Evolutionary conservation across 2,329 filamentous ascomycete species (phyloP).

Genomic region (Colletotrichum gloeosporioides): DNA sequence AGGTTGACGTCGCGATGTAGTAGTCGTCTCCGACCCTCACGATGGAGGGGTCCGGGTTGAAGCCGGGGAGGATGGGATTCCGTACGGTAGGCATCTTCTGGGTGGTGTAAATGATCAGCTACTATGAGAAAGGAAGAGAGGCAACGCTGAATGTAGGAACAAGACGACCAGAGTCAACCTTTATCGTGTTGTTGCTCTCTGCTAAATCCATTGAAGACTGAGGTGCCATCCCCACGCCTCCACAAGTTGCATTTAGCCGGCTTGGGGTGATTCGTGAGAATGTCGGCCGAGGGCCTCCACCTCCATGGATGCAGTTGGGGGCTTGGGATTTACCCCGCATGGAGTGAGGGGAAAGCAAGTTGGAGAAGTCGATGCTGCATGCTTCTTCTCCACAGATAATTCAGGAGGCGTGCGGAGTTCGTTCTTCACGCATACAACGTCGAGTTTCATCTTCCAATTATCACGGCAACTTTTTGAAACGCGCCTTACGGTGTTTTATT

Average conservation of each 20-base stretch:
- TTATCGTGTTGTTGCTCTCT: not conserved
- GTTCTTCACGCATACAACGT: not conserved
- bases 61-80: slow-evolving; percentile 62
- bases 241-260: slow-evolving; percentile 19
- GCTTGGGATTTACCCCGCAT: slow-evolving; percentile 4
- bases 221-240: slow-evolving; percentile 8
- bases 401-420: not conserved
- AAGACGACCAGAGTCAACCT: not conserved
- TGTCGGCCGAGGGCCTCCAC: slow-evolving; percentile 7
- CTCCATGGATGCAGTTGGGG: not conserved
- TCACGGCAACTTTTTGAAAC: not conserved
- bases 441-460: not conserved
- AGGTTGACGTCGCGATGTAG: slow-evolving; percentile 61
- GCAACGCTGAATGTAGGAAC: accelerated
- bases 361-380: not conserved
- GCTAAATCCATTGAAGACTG: not conserved
- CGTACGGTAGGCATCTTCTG: slow-evolving; percentile 51
- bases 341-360: not conserved
- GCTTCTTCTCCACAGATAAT: not conserved
- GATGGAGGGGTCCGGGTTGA: slow-evolving; percentile 62
- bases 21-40: slow-evolving; percentile 57
- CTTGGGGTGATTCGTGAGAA: slow-evolving; percentile 11
- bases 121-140: too few species aligned
- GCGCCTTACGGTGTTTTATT: not conserved
- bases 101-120: not conserved